phyloP scores from a whole-genome alignment of 768 basidiomycete genomes.

The Hemileccinum impolitum region DNA sequence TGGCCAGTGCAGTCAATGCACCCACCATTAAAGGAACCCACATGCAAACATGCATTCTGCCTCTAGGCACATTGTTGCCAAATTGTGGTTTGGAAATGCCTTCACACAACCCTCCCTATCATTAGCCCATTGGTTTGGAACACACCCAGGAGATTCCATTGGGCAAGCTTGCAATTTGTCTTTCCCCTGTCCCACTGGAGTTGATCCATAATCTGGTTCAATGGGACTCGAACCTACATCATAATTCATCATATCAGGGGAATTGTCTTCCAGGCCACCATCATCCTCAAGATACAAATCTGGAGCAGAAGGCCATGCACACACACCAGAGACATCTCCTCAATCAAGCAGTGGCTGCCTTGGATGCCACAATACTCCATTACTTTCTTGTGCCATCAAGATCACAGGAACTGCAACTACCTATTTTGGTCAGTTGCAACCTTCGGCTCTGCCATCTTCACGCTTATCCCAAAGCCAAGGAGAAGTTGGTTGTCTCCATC shows the following conservation, averaged over 20 bases:
- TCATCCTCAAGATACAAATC: constrained; percentile 27
- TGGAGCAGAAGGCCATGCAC: constrained; percentile 16
- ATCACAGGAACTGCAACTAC: constrained; percentile 17
- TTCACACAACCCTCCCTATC: constrained; percentile 24
- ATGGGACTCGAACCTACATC: constrained; percentile 65
- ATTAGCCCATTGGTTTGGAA: constrained; percentile 15
- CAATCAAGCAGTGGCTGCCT: constrained; percentile 54
- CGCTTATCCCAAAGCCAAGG: constrained; percentile 19
- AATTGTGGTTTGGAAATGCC: constrained; percentile 14
- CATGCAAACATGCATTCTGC: constrained; percentile 85
- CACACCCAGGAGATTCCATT: not conserved
- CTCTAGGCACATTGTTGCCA: constrained; percentile 39
- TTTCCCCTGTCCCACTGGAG: constrained; percentile 12
- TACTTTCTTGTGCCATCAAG: constrained; percentile 16
- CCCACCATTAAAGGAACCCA: constrained; percentile 79
- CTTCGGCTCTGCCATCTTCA: constrained; percentile 24
- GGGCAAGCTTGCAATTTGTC: not conserved
- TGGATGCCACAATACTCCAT: constrained; percentile 25
- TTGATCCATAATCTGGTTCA: constrained; percentile 49
- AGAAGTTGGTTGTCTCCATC: constrained; percentile 40
- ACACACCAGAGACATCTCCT: constrained; percentile 1
- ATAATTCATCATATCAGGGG: constrained; percentile 50
- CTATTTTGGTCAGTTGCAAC: constrained; percentile 24
- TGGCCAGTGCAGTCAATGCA: constrained; percentile 74
- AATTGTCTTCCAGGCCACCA: constrained; percentile 51